Base-by-base conservation (phyloP, 1,284 basidiomycete species). In the Cutaneotrichosporon mucoides region DNA sequence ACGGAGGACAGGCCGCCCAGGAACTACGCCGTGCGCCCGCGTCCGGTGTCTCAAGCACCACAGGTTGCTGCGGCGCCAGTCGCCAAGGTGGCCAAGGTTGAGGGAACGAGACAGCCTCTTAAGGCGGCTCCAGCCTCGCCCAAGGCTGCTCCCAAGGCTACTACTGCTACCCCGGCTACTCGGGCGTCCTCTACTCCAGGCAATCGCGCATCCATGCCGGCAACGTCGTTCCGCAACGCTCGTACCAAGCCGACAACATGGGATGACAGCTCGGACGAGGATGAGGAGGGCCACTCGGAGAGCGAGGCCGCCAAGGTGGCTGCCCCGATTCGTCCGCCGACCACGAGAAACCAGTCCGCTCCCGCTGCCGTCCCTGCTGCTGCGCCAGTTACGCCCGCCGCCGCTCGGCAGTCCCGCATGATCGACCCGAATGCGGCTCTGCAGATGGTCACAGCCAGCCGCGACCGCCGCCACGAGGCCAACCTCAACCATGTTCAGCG, bases 401-500 rank as follows among this genome's bases (percentile, higher is more conserved):
- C 44, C 44, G 68, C 68, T 1, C 59, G 73, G 15, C 68, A 71
- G 43, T 63, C 71, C n/a, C 60, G 71, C 9, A 44, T 59, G 15
- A 41, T 62, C n/a, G 53, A 56, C 52, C 41, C 37, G 10, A 51
- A 33, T 37, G 43, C 51, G 6, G 68, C 72, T 2, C 63, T 75
- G 62, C 66, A 66, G 5, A 58, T 66, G 41, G 64, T 75, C 8
- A 70, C 64, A 2, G 49, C 54, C 16, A 70, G 71, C 2, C 59
- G 73, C 16, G 73, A 72, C 47, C 61, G 72, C 36, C 64, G 73
- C 16, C 59, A 65, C 16, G 62, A 66, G 15, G 66, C 65, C 43
- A 53, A 55, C 9, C 40, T 61, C 6, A 72, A 71, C 16, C 67
- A 68, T 33, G 60, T 64, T 12, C 71, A 72, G 45, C 65, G 68